Conservation (phyloP, 1,284 basidiomycete species). For the Trametes versicolor region DNA sequence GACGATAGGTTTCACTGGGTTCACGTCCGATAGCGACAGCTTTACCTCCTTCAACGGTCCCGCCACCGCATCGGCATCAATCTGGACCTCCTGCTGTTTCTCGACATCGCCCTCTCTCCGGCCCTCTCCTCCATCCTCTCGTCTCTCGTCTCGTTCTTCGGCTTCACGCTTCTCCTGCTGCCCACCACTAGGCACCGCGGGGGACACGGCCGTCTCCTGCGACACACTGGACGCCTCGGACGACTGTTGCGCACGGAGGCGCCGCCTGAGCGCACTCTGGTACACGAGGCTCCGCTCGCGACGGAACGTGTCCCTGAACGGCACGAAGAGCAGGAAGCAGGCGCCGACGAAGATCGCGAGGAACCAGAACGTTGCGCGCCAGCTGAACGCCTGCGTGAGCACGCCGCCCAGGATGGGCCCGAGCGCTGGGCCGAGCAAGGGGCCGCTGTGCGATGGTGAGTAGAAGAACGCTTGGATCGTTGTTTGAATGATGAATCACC, state of each 20-base stretch:
- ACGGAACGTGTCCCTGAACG: slow-evolving; percentile 87
- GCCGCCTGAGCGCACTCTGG: slow-evolving; percentile 62
- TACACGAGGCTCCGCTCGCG: slow-evolving; percentile 83
- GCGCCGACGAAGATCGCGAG: slow-evolving; percentile 69
- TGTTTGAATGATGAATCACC: slow-evolving; percentile 22
- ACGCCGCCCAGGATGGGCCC: slow-evolving; percentile 81
- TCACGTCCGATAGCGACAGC: slow-evolving; percentile 75
- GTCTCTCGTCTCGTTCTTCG: slow-evolving; percentile 7
- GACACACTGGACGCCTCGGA: slow-evolving; percentile 29
- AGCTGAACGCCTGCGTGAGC: slow-evolving; percentile 73
- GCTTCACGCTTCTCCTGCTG: not conserved
- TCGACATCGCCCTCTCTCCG: slow-evolving; percentile 18
- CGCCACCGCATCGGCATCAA: not conserved
- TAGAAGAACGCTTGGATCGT: too few relatives aligned
- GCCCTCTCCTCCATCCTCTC: slow-evolving; percentile 12
- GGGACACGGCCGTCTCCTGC: not conserved
- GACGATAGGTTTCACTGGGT: slow-evolving; percentile 71
- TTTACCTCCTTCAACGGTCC: slow-evolving; percentile 51
- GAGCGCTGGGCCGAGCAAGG: slow-evolving; percentile 62
- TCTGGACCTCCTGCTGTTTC: slow-evolving; percentile 26
- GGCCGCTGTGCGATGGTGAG: slow-evolving; percentile 41
- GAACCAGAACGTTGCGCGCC: slow-evolving; percentile 88
- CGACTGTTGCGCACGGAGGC: slow-evolving; percentile 32
- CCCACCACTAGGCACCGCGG: not conserved
- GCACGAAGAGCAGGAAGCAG: slow-evolving; percentile 67